Conservation (phyloP, 495 filamentous ascomycete species). For the Podospora pseudocomata region DNA sequence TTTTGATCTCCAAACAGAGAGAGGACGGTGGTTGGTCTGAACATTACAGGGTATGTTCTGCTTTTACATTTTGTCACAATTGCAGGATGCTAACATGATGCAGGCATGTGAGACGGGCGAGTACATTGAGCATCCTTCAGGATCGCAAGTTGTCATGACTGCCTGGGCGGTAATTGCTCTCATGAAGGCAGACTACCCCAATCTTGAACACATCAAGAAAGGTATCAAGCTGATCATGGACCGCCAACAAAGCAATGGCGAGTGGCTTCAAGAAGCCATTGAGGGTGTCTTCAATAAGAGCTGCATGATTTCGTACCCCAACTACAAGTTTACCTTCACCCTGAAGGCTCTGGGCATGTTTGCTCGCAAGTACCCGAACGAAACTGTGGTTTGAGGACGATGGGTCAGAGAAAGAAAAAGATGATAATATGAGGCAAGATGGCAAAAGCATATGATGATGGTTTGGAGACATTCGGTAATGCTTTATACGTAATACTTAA, state of each 20-base stretch:
- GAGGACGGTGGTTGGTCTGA: conserved; percentile 96
- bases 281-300: conserved; percentile 99
- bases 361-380: conserved; percentile 68
- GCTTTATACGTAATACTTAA: background rate
- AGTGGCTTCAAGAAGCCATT: conserved; percentile 93
- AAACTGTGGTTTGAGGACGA: conserved; percentile 38
- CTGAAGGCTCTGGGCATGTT: conserved; percentile 92
- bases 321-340: conserved; percentile 97
- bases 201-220: conserved; percentile 65
- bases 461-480: background rate
- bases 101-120: conserved; percentile 54
- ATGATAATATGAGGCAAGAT: background rate
- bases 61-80: background rate
- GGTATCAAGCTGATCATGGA: conserved; percentile 80
- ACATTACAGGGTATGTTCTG: conserved; percentile 68
- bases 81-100: conserved; percentile 15
- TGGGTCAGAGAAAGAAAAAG: background rate
- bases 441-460: background rate
- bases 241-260: conserved; percentile 80
- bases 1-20: conserved; percentile 76
- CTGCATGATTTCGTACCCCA: conserved; percentile 99
- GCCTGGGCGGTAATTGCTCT: conserved; percentile 85
- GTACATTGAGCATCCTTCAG: conserved; percentile 49
- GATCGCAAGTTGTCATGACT: conserved; percentile 88
- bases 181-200: conserved; percentile 79